Evolutionary conservation across 2,329 filamentous ascomycete species (phyloP).

Genomic region (Amylocarpus encephaloides): DNA sequence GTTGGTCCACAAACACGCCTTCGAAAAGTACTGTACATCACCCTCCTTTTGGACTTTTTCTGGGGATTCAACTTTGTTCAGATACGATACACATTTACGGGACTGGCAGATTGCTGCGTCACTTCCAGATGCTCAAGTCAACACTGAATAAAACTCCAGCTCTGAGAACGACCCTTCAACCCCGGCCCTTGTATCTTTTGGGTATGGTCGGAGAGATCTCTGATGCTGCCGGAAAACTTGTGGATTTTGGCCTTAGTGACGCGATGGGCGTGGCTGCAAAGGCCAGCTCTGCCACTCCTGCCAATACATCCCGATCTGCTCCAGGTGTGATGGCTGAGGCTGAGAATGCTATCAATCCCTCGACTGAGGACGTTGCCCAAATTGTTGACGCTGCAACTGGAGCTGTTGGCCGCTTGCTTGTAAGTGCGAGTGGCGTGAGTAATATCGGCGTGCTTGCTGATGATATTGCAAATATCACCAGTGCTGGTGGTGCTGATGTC

Average conservation of each 20-base stretch:
- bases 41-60: constrained; percentile 7
- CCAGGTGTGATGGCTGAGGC: constrained; percentile 4
- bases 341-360: neutral
- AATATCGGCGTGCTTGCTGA: constrained; percentile 11
- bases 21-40: neutral
- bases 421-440: constrained; percentile 3
- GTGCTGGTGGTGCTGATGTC: neutral
- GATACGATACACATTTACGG: constrained; percentile 16
- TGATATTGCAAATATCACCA: neutral
- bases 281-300: neutral
- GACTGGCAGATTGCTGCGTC: too few relatives aligned
- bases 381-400: constrained; percentile 13
- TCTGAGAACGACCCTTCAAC: neutral
- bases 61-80: constrained; percentile 3
- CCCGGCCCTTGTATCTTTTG: neutral
- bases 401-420: constrained; percentile 14
- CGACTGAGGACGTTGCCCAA: neutral
- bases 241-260: constrained; percentile 8
- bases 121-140: too few relatives aligned
- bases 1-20: constrained; percentile 1
- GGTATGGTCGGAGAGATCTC: constrained; percentile 12
- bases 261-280: constrained; percentile 2
- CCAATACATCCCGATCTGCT: constrained; percentile 1
- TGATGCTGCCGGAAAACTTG: constrained; percentile 18
- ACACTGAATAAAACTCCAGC: neutral